A percentile compares a stretch with the other conserved stretches of the same genome.
These are phyloP conservation scores for Colletotrichum nymphaeae DNA, from an alignment of 2,329 filamentous ascomycete genomes.

Conservation along the genomic window DNA sequence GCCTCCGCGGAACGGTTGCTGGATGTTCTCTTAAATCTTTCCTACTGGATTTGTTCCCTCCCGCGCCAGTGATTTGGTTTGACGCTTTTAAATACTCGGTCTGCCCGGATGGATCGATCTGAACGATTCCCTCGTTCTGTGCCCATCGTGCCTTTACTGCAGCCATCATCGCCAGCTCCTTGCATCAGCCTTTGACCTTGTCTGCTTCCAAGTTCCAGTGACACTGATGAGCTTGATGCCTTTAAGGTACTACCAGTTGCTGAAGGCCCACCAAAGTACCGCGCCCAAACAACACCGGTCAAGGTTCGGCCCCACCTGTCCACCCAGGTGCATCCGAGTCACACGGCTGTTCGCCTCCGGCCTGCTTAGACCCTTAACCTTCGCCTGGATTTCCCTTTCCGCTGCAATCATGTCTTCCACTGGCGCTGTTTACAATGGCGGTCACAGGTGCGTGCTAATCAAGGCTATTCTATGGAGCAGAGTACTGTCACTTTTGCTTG, in stretches of 20 bases:
- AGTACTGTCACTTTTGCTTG: too few species aligned
- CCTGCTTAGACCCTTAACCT: too few species aligned
- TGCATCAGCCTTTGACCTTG: neutral
- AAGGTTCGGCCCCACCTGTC: neutral
- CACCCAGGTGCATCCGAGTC: neutral
- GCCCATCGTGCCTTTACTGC: conserved; percentile 10
- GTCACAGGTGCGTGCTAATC: neutral
- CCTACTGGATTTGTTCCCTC: neutral
- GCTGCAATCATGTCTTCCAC: conserved; percentile 18
- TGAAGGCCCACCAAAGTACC: neutral
- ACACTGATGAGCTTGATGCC: neutral
- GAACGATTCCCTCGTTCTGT: neutral
- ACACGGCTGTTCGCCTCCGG: neutral
- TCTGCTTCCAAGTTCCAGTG: neutral
- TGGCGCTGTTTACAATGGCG: neutral
- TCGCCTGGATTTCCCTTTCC: neutral
- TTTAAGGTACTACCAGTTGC: neutral
- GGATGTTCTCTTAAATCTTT: neutral
- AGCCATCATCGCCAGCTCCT: neutral
- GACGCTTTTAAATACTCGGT: neutral
- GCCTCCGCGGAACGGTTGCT: neutral
- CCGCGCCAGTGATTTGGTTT: neutral
- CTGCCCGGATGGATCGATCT: conserved; percentile 1
- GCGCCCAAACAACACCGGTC: neutral
- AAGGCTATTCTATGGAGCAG: too few species aligned